Evolutionary conservation across 805 yeast species (phyloP).

Genomic region (Brettanomyces anomalus): DNA sequence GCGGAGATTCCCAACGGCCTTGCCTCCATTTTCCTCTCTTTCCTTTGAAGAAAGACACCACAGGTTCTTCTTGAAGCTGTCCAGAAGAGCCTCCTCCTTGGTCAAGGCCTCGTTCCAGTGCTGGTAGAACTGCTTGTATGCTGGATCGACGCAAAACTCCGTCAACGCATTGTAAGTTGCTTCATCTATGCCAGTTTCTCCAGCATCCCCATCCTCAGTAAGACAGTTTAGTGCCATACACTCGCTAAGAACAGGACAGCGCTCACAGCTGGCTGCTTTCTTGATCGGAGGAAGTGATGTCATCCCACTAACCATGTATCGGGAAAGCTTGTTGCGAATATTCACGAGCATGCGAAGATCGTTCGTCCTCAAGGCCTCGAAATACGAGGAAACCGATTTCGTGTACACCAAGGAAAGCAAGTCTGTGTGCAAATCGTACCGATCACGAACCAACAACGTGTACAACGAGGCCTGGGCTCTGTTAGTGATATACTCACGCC

Average conservation of each 20-base stretch:
- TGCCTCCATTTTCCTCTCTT: slow-evolving; percentile 54
- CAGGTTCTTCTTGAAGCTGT: slow-evolving; percentile 48
- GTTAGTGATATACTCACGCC: slow-evolving; percentile 57
- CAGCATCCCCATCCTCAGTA: slow-evolving; percentile 48
- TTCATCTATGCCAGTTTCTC: slow-evolving; percentile 41
- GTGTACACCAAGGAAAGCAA: slow-evolving; percentile 71
- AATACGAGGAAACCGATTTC: slow-evolving; percentile 37
- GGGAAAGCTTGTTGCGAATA: slow-evolving; percentile 62
- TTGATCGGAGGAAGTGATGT: slow-evolving; percentile 46
- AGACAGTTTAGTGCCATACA: slow-evolving; percentile 63
- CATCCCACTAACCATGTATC: slow-evolving; percentile 41
- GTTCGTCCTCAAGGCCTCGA: slow-evolving; percentile 33
- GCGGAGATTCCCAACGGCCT: slow-evolving; percentile 43
- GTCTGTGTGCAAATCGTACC: slow-evolving; percentile 61
- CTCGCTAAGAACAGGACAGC: slow-evolving; percentile 43
- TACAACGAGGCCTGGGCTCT: slow-evolving; percentile 83
- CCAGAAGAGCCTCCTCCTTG: slow-evolving; percentile 59
- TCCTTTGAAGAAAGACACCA: slow-evolving; percentile 54
- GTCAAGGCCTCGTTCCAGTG: slow-evolving; percentile 70
- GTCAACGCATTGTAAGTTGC: slow-evolving; percentile 43
- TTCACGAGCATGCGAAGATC: slow-evolving; percentile 65
- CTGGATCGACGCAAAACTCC: slow-evolving; percentile 33
- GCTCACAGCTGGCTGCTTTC: slow-evolving; percentile 46
- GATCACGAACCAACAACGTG: slow-evolving; percentile 66
- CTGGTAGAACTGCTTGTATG: slow-evolving; percentile 47